Evolutionary conservation across 139 green algal genomes (phyloP).

Genomic region (Medakamo hakoo): DNA sequence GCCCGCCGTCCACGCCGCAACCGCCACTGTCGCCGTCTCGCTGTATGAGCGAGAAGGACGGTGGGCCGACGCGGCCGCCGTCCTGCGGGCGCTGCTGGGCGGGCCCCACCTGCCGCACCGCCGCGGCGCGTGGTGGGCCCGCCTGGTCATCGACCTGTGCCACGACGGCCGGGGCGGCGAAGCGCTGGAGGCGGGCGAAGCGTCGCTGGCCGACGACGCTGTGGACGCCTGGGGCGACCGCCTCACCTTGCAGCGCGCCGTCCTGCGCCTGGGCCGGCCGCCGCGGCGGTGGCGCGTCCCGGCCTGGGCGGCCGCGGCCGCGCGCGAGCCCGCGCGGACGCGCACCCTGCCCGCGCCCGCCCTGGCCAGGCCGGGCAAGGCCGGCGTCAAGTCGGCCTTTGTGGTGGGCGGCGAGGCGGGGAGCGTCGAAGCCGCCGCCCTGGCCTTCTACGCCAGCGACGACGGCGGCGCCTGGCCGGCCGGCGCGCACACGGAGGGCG

Average conservation of each 20-base stretch:
- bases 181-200: constrained; percentile 49
- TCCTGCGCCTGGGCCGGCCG: constrained; percentile 63
- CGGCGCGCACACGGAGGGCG: constrained; percentile 48
- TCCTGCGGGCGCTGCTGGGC: constrained; percentile 52
- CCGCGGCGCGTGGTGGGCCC: constrained; percentile 64
- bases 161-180: constrained; percentile 30
- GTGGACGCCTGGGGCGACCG: constrained; percentile 46
- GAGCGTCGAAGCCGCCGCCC: neutral
- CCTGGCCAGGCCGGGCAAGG: constrained; percentile 12
- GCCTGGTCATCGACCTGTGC: constrained; percentile 57
- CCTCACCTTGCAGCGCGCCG: constrained; percentile 46
- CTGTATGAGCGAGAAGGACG: constrained; percentile 49
- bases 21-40: constrained; percentile 52
- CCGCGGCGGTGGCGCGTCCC: constrained; percentile 54
- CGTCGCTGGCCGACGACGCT: constrained; percentile 47
- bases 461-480: constrained; percentile 50
- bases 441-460: constrained; percentile 50
- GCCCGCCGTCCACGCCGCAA: constrained; percentile 47
- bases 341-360: constrained; percentile 26
- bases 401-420: neutral
- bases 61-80: constrained; percentile 36
- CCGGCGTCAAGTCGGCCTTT: constrained; percentile 33
- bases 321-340: constrained; percentile 35
- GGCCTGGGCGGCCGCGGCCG: constrained; percentile 26
- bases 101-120: constrained; percentile 23